Conservation (phyloP, 2,329 filamentous ascomycete genomes). For the Pseudogymnoascus pannorum region DNA sequence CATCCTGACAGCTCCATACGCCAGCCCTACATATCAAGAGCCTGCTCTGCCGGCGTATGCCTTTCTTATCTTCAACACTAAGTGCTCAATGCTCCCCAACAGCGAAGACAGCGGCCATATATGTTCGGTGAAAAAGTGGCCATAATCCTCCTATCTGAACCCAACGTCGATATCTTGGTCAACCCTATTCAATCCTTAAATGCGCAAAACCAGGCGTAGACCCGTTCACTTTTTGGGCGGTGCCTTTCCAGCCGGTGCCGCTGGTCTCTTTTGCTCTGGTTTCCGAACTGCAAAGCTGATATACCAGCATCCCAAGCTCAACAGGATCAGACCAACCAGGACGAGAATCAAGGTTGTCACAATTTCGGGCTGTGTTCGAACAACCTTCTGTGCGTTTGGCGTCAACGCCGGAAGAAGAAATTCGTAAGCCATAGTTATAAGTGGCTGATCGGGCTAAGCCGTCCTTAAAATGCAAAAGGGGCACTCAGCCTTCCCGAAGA, state of each 20-base stretch:
- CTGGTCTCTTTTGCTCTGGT: background rate
- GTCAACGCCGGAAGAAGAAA: background rate
- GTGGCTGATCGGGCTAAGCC: too few relatives aligned
- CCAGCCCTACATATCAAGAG: background rate
- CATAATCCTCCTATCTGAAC: background rate
- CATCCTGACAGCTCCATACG: background rate
- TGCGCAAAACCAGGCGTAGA: background rate
- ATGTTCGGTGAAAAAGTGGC: background rate
- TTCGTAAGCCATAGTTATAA: constrained; percentile 4
- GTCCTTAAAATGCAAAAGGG: too few relatives aligned
- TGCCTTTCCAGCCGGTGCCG: background rate
- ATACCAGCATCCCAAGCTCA: background rate
- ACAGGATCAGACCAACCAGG: background rate
- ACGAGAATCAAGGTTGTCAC: constrained; percentile 4
- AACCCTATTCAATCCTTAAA: background rate
- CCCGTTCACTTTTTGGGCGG: background rate
- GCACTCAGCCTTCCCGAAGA: too few relatives aligned
- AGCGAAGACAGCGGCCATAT: background rate
- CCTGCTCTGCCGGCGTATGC: too few relatives aligned
- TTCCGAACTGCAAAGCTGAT: background rate
- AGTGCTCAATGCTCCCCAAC: background rate
- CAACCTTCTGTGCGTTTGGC: constrained; percentile 1
- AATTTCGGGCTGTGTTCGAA: background rate
- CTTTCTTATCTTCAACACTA: too few relatives aligned
- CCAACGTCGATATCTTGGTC: background rate